Base-by-base conservation (phyloP, 768 basidiomycete genomes). In the Amanita inopinata region DNA sequence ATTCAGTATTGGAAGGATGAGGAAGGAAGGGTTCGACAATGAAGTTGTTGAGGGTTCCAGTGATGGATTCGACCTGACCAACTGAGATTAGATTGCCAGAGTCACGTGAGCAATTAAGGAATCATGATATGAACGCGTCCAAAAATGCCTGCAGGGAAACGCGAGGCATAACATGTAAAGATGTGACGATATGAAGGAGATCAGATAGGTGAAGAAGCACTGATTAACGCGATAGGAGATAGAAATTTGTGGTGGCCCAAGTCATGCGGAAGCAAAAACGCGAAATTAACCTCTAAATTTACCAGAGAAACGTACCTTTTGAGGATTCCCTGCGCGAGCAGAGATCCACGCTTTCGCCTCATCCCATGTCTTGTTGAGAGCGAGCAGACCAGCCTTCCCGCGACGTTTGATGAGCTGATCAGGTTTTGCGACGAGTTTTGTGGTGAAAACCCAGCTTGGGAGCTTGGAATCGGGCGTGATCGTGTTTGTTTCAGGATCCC, bases 331-430 rank as follows among this genome's bases (percentile, higher is more conserved):
- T 23, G 94, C 93, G 25, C 83, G 74, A 49, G 83, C 78, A 40
- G 71, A 58, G 58, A 98, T 86, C 93, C 96, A 98, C 38, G 73
- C 63, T 58, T 76, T 87, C 15, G 88, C 88, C 55, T 84, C 86
- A 27, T 80, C 71, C 88, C 87, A 96, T 17, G 73, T 70, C 69
- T 93, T 93, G 80, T 98, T 97, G 51, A 99, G 74, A 25, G 81
- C 80, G 49, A 99, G 78, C 10, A 99, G 76, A 51, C 96, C 96
- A 15, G 91, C 91, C 76, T 99, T 99, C 56, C 96, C 96, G 49
- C 96, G 87, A 51, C 96, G 86, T 73, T 98, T 99, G 79, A 98
- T 98, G 64, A 98, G 83, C 69, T 96, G 92, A 69, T 94, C 92
- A 18, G 92, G 92, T 70, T 96, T 96, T 12, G 81, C 92, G 56